Evolutionary conservation across 306 rosid genomes (phyloP), one percentile per base, ranked within the genome.

Genomic region (Medicago arabica): DNA sequence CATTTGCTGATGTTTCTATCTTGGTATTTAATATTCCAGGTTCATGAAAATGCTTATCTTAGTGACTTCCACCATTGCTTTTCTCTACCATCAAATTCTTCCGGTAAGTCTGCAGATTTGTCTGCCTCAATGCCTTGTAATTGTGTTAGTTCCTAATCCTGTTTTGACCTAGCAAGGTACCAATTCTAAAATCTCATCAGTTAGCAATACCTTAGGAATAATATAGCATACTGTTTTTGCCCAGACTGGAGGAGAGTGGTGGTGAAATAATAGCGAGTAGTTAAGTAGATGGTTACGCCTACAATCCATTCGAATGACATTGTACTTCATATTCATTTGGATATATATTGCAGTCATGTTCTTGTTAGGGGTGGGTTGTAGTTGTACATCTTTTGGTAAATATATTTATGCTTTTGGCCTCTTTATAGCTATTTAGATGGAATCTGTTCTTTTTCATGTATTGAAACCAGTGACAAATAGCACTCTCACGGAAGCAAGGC

Each of bases 61-160:
- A 90, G 97, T 70, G 97, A 90, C 53, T 87, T 83, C 84, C 98
- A 94, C 71, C 98, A 94, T 83, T 94, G 98, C 83, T 94, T 88
- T 87, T 87, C 90, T 67, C 78, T 86, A 81, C 88, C 92, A n/a
- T 81, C 91, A n/a, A 92, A 90, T 46, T 82, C 91, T 76, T 86
- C 92, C 17, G 86, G 98, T 92, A 75, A 82, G 87, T 60, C 39
- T 66, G 38, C 17, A 1, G 55, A 71, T 64, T 25, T 46, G 59
- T 23, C 41, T 53, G 47, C 69, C 38, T 34, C 38, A 34, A 7
- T 34, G 38, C 7, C 38, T 34, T 34, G 38, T 75, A 39, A 58
- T 59, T 77, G 36, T 55, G 69, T 34, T 64, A 19, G 78, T 59
- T 77, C 71, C 60, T 69, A n/a, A 34, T 36, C 3, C 17, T 75